Base-by-base conservation (phyloP, 345 rosid genomes). In the Chamaenerion angustifolium region DNA sequence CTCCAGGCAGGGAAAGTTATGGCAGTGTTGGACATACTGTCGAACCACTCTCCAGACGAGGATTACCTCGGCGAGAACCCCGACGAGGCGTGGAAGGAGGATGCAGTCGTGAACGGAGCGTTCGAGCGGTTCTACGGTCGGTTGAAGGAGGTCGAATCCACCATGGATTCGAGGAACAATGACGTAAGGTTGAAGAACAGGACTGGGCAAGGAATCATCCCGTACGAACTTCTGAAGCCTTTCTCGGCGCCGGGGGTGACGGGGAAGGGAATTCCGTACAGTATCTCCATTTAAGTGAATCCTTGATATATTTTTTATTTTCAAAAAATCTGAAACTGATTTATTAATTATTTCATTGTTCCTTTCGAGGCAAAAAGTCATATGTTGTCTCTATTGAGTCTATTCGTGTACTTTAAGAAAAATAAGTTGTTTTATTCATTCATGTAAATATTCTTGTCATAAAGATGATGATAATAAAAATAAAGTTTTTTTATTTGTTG, bases 41-140 rank as follows among this genome's bases (percentile, higher is more conserved):
- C 83, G 0, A 64, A 16, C 14, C 79, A 71, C 67, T 71, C 77
- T 2, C 69, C 71, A 0, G 79, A 77, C 21, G 83, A 77, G 67
- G 83, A 71, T 54, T 74, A 77, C 55, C 10, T 77, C 0, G 83
- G 82, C 3, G 48, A 71, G 19, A 16, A 42, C 16, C 25, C 52
- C 18, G 75, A 73, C 37, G 43, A 61, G 6, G 46, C 68, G 0
- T 77, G 72, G 76, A 40, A 18, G 0, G 69, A 56, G 37, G 67
- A 73, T n/a, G 59, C 68, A 3, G 9, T 43, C 1, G 57, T 77
- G 16, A 66, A 56, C 17, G 60, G 61, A 2, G 77, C 77, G 9
- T 77, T 68, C 46, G 74, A 73, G 44, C 64, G 15, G 52, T 67
- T 77, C 17, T 64, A 35, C 23, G 65, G 63, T 12, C 58, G 49